Conservation (phyloP, 2,329 filamentous ascomycete species). For the Cercospora janseana region DNA sequence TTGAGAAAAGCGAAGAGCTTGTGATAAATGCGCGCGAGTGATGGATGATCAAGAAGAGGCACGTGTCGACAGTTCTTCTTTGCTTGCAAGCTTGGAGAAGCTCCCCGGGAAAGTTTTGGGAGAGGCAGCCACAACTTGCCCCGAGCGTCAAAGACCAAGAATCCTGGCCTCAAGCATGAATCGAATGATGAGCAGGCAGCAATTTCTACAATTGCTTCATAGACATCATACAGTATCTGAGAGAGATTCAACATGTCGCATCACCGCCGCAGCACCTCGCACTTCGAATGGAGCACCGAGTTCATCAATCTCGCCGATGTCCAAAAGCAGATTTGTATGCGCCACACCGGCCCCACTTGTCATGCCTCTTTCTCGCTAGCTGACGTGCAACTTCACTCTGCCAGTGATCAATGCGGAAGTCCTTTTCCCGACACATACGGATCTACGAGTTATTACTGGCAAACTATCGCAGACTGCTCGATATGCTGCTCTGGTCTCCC, state of each 20-base stretch:
- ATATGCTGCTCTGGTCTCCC: constrained; percentile 22
- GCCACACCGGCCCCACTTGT: constrained; percentile 11
- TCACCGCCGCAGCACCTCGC: constrained; percentile 7
- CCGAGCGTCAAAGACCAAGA: constrained; percentile 8
- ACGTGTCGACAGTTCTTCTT: constrained; percentile 4
- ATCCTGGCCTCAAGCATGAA: not conserved
- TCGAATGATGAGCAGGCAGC: not conserved
- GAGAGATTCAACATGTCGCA: constrained; percentile 1
- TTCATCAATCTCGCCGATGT: constrained; percentile 17
- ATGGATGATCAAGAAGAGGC: not conserved
- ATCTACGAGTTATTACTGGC: constrained; percentile 26
- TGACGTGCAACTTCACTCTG: constrained; percentile 9
- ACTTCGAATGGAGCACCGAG: constrained; percentile 14
- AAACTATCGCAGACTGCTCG: constrained; percentile 18
- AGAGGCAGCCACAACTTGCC: constrained; percentile 4
- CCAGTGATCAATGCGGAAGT: constrained; percentile 28
- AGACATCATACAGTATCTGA: no score
- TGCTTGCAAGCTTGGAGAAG: no score
- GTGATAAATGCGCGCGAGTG: constrained; percentile 3
- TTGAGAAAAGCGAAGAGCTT: not conserved
- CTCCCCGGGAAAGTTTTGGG: constrained; percentile 5
- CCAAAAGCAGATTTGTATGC: constrained; percentile 22
- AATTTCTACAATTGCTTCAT: not conserved
- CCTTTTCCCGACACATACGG: constrained; percentile 24
- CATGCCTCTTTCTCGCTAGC: constrained; percentile 1